Percentiles rank a stretch among this genome's conserved stretches.
Evolutionary conservation across 2,329 filamentous ascomycete species (phyloP).

Genomic region (Fusarium equiseti): DNA sequence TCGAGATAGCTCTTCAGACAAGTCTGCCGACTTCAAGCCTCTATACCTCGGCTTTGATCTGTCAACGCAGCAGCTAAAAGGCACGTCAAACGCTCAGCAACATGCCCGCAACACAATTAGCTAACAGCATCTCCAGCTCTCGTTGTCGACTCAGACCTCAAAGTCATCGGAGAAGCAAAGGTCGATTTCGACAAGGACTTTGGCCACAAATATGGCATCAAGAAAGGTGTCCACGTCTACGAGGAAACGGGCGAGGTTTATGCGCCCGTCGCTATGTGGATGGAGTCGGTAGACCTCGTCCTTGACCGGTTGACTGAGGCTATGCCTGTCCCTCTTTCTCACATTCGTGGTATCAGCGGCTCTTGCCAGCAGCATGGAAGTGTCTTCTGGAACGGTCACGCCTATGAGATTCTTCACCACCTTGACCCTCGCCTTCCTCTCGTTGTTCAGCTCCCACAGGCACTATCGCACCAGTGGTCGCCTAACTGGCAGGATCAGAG

Average conservation of each 20-base stretch:
- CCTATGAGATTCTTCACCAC: slow-evolving; percentile 70
- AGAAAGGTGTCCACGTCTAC: slow-evolving; percentile 89
- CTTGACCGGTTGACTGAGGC: slow-evolving; percentile 77
- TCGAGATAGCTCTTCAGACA: slow-evolving; percentile 8
- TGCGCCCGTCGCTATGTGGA: slow-evolving; percentile 92
- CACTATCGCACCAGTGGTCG: slow-evolving; percentile 86
- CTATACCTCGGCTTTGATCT: slow-evolving; percentile 95
- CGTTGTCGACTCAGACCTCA: slow-evolving; percentile 84
- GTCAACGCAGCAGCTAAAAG: slow-evolving; percentile 97
- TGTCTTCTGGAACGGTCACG: slow-evolving; percentile 86
- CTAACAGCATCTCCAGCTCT: slow-evolving; percentile 68
- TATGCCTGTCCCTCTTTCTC: slow-evolving; percentile 72
- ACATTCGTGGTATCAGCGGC: slow-evolving; percentile 85
- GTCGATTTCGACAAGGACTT: slow-evolving; percentile 95
- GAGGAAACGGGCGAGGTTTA: slow-evolving; percentile 88
- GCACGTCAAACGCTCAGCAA: slow-evolving; percentile 55
- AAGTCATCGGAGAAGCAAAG: slow-evolving; percentile 85
- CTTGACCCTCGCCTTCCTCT: slow-evolving; percentile 73
- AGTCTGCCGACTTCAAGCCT: slow-evolving; percentile 57
- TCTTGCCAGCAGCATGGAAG: slow-evolving; percentile 98
- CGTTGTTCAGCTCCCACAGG: slow-evolving; percentile 76
- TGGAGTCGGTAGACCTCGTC: slow-evolving; percentile 91
- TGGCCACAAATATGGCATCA: slow-evolving; percentile 77
- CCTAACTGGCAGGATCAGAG: slow-evolving; percentile 99
- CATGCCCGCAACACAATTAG: background rate